phyloP scores from a whole-genome alignment of 129 eudicot genomes.

The Lonicera japonica region DNA sequence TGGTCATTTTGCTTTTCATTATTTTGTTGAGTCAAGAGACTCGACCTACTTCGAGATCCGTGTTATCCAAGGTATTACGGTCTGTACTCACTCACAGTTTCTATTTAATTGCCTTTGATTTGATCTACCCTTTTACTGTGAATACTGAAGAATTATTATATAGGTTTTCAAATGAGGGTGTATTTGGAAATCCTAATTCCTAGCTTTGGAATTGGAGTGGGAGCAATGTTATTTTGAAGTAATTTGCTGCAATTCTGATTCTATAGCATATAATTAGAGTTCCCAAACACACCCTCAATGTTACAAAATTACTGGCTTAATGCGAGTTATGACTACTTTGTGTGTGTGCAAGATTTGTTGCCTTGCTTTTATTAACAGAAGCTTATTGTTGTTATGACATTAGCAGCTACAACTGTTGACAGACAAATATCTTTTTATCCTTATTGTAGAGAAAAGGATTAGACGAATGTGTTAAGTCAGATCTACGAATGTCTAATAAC shows the following conservation, averaged over 20 bases:
- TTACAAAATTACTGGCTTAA: no score
- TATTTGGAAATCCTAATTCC: no score
- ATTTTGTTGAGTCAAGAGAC: conserved; percentile 58
- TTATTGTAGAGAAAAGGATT: no score
- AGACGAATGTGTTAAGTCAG: not conserved
- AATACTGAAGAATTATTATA: not conserved
- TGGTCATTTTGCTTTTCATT: conserved; percentile 51
- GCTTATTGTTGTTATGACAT: not conserved
- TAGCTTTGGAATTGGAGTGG: no score
- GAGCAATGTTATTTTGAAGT: no score
- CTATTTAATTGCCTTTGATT: not conserved
- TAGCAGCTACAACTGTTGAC: no score
- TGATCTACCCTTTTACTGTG: not conserved
- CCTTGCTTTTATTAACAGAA: not conserved
- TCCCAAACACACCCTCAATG: no score
- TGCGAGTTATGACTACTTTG: no score
- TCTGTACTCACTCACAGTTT: not conserved
- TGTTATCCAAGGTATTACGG: conserved; percentile 49
- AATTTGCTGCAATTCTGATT: not conserved
- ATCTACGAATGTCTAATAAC: not conserved
- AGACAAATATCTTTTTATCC: no score
- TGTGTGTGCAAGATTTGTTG: no score
- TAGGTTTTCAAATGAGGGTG: not conserved
- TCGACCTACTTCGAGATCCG: conserved; percentile 58
- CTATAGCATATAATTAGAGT: not conserved